phyloP scores from a whole-genome alignment of 768 basidiomycete genomes.

The Candolleomyces eurysporus region DNA sequence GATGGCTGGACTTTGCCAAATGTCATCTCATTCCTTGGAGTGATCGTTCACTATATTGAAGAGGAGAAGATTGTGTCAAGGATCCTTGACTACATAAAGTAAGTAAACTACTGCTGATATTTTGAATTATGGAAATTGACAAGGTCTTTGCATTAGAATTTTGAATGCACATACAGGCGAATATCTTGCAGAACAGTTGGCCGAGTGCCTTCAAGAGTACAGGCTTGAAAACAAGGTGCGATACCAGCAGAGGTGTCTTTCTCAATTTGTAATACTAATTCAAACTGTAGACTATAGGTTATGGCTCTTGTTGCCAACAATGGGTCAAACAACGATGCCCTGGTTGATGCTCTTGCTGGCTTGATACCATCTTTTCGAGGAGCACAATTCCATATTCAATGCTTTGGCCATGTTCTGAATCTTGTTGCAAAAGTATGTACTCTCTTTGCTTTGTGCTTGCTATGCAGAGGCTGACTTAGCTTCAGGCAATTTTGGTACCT shows the following conservation, averaged over 20 bases:
- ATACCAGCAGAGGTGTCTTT: not conserved
- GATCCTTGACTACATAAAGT: slow-evolving; percentile 18
- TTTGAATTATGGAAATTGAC: not conserved
- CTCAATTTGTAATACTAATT: not conserved
- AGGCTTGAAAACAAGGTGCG: slow-evolving; percentile 26
- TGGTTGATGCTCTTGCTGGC: slow-evolving; percentile 15
- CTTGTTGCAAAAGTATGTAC: slow-evolving; percentile 26
- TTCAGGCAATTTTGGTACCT: slow-evolving; percentile 17
- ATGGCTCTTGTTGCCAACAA: slow-evolving; percentile 20
- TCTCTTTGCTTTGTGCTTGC: not conserved
- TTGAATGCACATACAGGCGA: slow-evolving; percentile 25
- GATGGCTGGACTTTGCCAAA: slow-evolving; percentile 2
- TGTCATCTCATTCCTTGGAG: slow-evolving; percentile 1
- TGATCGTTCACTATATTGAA: not conserved
- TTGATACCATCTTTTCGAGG: slow-evolving; percentile 19
- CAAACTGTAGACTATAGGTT: no score
- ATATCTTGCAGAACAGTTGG: slow-evolving; percentile 23
- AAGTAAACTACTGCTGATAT: slow-evolving; percentile 4
- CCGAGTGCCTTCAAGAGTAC: slow-evolving; percentile 21
- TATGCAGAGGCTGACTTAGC: not conserved
- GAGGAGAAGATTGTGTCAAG: slow-evolving; percentile 6
- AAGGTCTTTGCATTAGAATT: slow-evolving; percentile 8
- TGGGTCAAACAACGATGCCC: slow-evolving; percentile 22
- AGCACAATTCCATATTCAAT: slow-evolving; percentile 14
- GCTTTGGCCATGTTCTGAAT: slow-evolving; percentile 28